Evolutionary conservation across 2,329 filamentous ascomycete species (phyloP), one percentile per base, ranked within the genome.

Genomic region (Hortaea sp.): DNA sequence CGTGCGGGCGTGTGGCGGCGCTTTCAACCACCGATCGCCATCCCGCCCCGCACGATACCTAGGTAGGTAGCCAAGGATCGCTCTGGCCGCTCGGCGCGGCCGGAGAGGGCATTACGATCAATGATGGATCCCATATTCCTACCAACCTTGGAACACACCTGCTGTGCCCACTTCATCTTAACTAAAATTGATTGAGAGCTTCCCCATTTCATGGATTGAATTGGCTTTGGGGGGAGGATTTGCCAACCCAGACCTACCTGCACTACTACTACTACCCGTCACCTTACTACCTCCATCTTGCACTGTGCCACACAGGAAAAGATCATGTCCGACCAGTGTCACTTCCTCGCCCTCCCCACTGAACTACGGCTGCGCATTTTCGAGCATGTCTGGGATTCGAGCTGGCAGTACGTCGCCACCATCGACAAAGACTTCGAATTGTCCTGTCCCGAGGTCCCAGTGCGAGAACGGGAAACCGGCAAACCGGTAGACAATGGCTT

Each of bases 131-230:
- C 20, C 20, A 20, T 20, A 20, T 20, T 20, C 20, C 20, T 20
- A 20, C 20, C 20, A 20, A 20, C 20, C 20, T 20, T 20, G 20
- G 20, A 20, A 20, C 20, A 20, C 20, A 20, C 20, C 20, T 20
- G 32, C 9, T 4, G 2, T 2, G 32, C 32, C 9, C 32, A 12
- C 32, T 12, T 10, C 32, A 10, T 9, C 32, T 35, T 35, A 9
- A 35, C 32, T 10, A 3, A 35, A 35, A 13, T n/a, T 9, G 38
- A 13, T 39, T 39, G 32, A 35, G 32, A 9, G 9, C n/a, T 35
- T 4, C 4, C 9, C 9, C 32, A n/a, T 35, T 12, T 12, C 32
- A 30, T 79, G 75, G 74, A 12, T 12, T 35, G 9, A 9, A 35
- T 10, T 12, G 32, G 32, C 32, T 9, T 35, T 12, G 2, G 9